Percentiles rank a stretch among this genome's conserved stretches.
Conservation (phyloP, 2,329 filamentous ascomycete genomes). For the Aureobasidium namibiae region DNA sequence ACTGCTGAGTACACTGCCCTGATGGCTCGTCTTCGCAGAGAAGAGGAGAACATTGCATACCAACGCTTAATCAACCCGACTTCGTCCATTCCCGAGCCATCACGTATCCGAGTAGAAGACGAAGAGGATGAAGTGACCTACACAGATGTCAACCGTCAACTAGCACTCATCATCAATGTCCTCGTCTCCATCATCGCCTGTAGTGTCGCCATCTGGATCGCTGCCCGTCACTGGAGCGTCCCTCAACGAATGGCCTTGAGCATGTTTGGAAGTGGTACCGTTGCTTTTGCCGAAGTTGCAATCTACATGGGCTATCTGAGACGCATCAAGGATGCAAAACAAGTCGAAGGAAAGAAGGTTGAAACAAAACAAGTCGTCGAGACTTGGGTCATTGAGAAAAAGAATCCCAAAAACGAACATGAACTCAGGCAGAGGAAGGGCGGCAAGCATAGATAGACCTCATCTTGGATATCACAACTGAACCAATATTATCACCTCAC, state of each 20-base stretch:
- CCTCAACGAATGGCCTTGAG: conserved; percentile 62
- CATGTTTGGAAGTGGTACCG: conserved; percentile 59
- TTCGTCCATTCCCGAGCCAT: conserved; percentile 42
- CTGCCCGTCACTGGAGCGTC: conserved; percentile 66
- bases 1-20: conserved; percentile 75
- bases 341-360: conserved; percentile 49
- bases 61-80: conserved; percentile 67
- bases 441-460: conserved; percentile 8
- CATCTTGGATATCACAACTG: not conserved
- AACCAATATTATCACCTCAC: not conserved
- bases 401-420: conserved; percentile 1
- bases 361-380: conserved; percentile 63
- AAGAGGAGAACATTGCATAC: conserved; percentile 77
- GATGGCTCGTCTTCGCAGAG: conserved; percentile 74
- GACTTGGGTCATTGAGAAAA: conserved; percentile 54
- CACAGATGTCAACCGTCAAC: conserved; percentile 68
- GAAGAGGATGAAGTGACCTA: conserved; percentile 57
- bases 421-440: conserved; percentile 5
- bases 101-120: conserved; percentile 32
- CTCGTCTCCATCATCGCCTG: conserved; percentile 77
- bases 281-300: conserved; percentile 67
- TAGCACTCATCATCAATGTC: conserved; percentile 83
- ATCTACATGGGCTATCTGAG: conserved; percentile 70
- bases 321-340: conserved; percentile 60
- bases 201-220: conserved; percentile 69